Conservation (phyloP, 192 early-diverging fungal species). For the Lobosporangium transversale region DNA sequence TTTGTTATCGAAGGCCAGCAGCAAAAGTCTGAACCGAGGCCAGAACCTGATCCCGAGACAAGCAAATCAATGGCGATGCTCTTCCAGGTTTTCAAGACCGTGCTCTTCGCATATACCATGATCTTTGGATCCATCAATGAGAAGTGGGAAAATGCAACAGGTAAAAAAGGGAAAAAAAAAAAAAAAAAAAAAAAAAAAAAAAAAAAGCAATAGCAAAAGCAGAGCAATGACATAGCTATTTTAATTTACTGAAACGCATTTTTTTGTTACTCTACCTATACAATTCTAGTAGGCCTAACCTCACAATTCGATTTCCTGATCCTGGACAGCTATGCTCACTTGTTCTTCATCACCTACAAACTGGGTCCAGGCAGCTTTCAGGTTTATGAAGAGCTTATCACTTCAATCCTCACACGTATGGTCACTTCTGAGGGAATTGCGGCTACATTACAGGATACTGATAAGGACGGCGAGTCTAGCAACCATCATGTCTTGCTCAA, state of each 20-base stretch:
- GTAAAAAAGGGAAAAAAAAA: too few relatives aligned
- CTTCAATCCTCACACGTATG: conserved; percentile 54
- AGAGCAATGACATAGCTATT: too few relatives aligned
- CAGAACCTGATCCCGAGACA: conserved; percentile 27
- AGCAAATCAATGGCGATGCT: conserved; percentile 27
- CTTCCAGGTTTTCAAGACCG: conserved; percentile 60
- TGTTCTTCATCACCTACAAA: conserved; percentile 60
- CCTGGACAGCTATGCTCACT: conserved; percentile 57
- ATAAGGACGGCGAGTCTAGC: neutral
- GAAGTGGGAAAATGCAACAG: conserved; percentile 10
- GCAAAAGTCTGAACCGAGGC: conserved; percentile 1
- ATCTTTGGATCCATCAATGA: conserved; percentile 56
- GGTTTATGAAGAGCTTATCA: conserved; percentile 60
- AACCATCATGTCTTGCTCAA: conserved; percentile 30
- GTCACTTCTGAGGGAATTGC: conserved; percentile 26
- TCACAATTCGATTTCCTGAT: conserved; percentile 35
- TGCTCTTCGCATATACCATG: conserved; percentile 62
- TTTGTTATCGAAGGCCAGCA: too few relatives aligned
- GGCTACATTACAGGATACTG: neutral
- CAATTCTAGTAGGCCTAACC: conserved; percentile 20
- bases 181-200: too few relatives aligned
- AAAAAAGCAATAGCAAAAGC: too few relatives aligned
- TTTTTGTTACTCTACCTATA: neutral
- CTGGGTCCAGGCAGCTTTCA: conserved; percentile 57
- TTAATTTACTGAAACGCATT: neutral